These are phyloP conservation scores for Globisporangium cederbergense DNA, from an alignment of 352 stramenopile species.

Conservation along the genomic window DNA sequence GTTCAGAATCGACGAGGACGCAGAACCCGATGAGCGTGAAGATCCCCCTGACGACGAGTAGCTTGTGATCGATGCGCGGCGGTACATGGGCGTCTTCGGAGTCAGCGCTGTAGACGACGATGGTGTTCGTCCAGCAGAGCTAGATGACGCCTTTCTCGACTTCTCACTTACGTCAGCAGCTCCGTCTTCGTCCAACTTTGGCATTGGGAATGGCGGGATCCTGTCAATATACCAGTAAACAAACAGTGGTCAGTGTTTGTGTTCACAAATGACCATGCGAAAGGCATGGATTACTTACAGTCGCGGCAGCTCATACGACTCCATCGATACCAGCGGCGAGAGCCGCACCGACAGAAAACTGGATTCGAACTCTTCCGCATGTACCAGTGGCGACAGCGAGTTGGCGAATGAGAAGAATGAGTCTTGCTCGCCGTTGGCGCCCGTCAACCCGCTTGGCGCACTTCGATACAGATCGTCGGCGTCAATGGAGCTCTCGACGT, in stretches of 20 bases:
- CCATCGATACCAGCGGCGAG: slow-evolving; percentile 53
- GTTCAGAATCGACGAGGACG: slow-evolving; percentile 22
- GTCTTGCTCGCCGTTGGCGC: slow-evolving; percentile 52
- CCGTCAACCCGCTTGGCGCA: slow-evolving; percentile 30
- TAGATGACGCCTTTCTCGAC: slow-evolving; percentile 5
- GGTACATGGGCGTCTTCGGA: slow-evolving; percentile 21
- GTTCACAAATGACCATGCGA: background rate
- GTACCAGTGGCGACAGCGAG: slow-evolving; percentile 63
- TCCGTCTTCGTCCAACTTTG: slow-evolving; percentile 19
- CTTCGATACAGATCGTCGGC: slow-evolving; percentile 37
- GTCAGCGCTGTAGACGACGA: slow-evolving; percentile 17
- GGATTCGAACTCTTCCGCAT: slow-evolving; percentile 55
- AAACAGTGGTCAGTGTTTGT: background rate
- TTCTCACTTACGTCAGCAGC: background rate
- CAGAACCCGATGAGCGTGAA: slow-evolving; percentile 14
- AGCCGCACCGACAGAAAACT: slow-evolving; percentile 57
- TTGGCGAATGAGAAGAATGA: slow-evolving; percentile 82
- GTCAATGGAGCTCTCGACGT: slow-evolving; percentile 15
- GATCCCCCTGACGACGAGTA: slow-evolving; percentile 27
- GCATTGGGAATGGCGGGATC: slow-evolving; percentile 57
- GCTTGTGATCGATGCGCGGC: slow-evolving; percentile 22
- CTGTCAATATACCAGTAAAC: slow-evolving; percentile 21
- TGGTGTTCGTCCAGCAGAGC: background rate
- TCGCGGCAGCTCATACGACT: slow-evolving; percentile 55
- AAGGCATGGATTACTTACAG: slow-evolving; percentile 39